Base-by-base conservation (phyloP, 495 filamentous ascomycete species). In the Lasiosphaeria ovina region DNA sequence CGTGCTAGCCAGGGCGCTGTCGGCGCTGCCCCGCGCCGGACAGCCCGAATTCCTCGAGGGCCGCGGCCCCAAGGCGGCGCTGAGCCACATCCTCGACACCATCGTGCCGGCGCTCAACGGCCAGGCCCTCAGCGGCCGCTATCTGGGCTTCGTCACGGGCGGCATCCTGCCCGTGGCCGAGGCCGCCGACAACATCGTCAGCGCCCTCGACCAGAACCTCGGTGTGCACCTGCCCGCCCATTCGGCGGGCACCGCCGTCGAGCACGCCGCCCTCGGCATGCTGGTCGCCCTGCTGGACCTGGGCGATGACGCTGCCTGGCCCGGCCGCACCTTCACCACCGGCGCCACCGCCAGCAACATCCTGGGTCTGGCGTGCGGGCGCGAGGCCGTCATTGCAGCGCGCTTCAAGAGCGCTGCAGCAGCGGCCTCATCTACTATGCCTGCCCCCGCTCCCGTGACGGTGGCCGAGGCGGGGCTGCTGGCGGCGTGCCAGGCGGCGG, bases 111-210 rank as follows among this genome's bases (percentile, higher is more conserved):
- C 79, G 4, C 81, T 93, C 57, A 88, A 87, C 62, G 76, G 72
- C 16, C 82, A 73, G 83, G 81, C 71, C 75, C 86, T 65, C 81
- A 84, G 64, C 70, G 79, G 81, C 1, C 72, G 72, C 60, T 98
- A 96, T 77, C 94, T 89, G 73, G 93, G 91, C 32, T 96, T 97
- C 67, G 86, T 98, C 6, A 95, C 88, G 0, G 93, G 93, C 17
- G 89, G 90, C 14, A 74, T 78, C 35, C 91, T 91, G 3, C 90
- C 92, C 0, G 85, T 91, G n/a, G 92, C 92, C 35, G 77, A 87
- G 38, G 81, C 90, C n/a, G 93, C 90, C 0, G 93, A 98, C 69
- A 85, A 88, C 66, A 74, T 96, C 11, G 91, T 92, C 52, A 87
- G 84, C 8, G 81, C 82, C 2, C 84, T 85, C 48, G 93, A 97